phyloP scores from a whole-genome alignment of 768 basidiomycete species.

The Trametes gibbosa region DNA sequence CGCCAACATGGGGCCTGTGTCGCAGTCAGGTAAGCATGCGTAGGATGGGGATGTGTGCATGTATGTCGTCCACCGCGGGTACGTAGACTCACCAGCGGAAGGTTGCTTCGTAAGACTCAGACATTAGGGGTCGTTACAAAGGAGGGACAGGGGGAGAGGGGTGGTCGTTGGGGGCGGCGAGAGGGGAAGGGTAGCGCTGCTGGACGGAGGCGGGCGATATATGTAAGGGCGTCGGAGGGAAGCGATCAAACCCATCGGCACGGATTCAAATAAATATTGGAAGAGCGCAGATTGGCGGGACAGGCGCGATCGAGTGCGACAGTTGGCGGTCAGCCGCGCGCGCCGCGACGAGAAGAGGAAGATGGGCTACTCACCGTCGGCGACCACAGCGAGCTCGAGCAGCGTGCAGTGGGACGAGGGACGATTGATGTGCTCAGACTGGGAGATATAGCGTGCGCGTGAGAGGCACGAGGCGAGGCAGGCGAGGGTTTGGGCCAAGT shows the following conservation, averaged over 20 bases:
- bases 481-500: constrained; percentile 6
- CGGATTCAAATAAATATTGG: background rate
- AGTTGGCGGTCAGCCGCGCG: background rate
- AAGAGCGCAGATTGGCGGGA: background rate
- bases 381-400: background rate
- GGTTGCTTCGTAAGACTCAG: constrained; percentile 24
- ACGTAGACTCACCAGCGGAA: constrained; percentile 21
- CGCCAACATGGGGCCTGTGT: constrained; percentile 56
- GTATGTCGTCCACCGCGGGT: too few species aligned
- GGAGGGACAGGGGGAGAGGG: constrained; percentile 8
- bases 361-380: constrained; percentile 6
- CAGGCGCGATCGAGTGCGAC: background rate
- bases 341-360: background rate
- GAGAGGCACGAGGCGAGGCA: constrained; percentile 5
- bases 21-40: background rate
- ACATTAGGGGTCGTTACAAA: constrained; percentile 25
- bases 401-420: background rate
- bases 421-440: background rate
- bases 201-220: constrained; percentile 2
- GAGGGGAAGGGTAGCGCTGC: constrained; percentile 4
- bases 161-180: constrained; percentile 2
- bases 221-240: background rate
- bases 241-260: constrained; percentile 12
- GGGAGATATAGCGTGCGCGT: constrained; percentile 6
- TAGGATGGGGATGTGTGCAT: too few species aligned